These are phyloP conservation scores for Sporothrix brunneoviolacea DNA, from an alignment of 2,329 filamentous ascomycete species.

Conservation along the genomic window DNA sequence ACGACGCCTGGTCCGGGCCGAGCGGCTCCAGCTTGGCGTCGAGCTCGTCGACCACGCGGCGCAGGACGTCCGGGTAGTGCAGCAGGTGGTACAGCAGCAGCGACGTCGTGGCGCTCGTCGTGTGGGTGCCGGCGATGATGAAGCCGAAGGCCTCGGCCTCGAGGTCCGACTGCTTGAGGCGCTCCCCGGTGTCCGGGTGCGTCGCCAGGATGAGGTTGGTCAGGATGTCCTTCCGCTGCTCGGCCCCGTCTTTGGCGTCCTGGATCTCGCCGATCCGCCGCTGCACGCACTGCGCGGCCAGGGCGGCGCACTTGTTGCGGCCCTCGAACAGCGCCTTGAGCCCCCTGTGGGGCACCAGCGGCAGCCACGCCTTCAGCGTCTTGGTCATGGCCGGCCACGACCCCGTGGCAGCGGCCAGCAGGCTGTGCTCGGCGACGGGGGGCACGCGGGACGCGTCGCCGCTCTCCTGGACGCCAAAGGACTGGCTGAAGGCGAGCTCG, in stretches of 20 bases:
- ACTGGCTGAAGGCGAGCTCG: slow-evolving; percentile 27
- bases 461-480: slow-evolving; percentile 25
- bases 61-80: slow-evolving; percentile 23
- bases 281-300: slow-evolving; percentile 20
- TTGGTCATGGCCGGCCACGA: slow-evolving; percentile 14
- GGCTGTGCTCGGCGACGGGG: slow-evolving; percentile 28
- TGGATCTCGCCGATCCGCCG: slow-evolving; percentile 12
- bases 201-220: slow-evolving; percentile 31
- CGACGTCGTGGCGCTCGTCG: slow-evolving; percentile 25
- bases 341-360: slow-evolving; percentile 21
- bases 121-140: slow-evolving; percentile 30
- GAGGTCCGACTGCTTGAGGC: slow-evolving; percentile 25
- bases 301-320: slow-evolving; percentile 16
- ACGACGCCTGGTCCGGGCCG: slow-evolving; percentile 14
- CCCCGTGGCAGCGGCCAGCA: slow-evolving; percentile 26
- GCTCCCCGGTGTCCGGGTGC: slow-evolving; percentile 29
- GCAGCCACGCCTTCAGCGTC: slow-evolving; percentile 7
- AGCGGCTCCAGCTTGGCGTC: not conserved
- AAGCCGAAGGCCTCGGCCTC: slow-evolving; percentile 32
- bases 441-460: slow-evolving; percentile 25
- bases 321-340: slow-evolving; percentile 22
- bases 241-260: not conserved
- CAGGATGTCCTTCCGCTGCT: slow-evolving; percentile 27
- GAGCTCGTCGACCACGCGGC: slow-evolving; percentile 6
- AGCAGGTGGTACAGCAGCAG: slow-evolving; percentile 28